Evolutionary conservation across 805 yeast species (phyloP), one percentile per base, ranked within the genome.

Genomic region (Debaryomyces prosopidis): DNA sequence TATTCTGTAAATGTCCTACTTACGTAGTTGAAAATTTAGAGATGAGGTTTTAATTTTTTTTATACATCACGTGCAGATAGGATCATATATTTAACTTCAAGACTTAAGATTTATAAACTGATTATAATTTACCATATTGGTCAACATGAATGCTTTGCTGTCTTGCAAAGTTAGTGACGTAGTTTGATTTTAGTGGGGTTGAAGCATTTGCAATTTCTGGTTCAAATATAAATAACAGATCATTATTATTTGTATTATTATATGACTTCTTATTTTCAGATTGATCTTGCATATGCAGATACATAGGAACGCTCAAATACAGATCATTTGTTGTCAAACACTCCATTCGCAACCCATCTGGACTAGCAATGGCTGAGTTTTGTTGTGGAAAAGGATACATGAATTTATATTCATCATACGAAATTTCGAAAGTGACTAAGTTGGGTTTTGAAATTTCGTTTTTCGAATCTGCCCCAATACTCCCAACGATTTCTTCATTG

Each of bases 81-180:
- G 14, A 23, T 10, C 28, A 23, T 11, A 26, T 18, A 9, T 8
- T 16, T 14, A 18, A 36, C 23, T 36, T 18, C 3, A n/a, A 37
- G 10, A 17, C 19, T 7, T 34, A 16, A 7, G 17, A 34, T 14
- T 14, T 15, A 20, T 26, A 26, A 14, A 20, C 16, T 15, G 18
- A 18, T 17, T 34, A 34, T n/a, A 34, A 2, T 23, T 31, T 43
- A 10, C 46, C 54, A 40, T 45, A 63, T 43, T 56, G 59, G 48
- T 66, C 71, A 20, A 65, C 64, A 48, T 65, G 71, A 30, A 62
- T 55, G 37, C 69, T 66, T 40, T 62, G 68, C 39, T 63, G 62
- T 32, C 71, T 54, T 8, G 58, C 52, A 5, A 59, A 50, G 39
- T 53, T 58, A 17, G 57, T 43, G 28, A 44, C 39, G 41, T 48